Conservation (phyloP, 495 filamentous ascomycete genomes). For the Cairneyella variabilis region DNA sequence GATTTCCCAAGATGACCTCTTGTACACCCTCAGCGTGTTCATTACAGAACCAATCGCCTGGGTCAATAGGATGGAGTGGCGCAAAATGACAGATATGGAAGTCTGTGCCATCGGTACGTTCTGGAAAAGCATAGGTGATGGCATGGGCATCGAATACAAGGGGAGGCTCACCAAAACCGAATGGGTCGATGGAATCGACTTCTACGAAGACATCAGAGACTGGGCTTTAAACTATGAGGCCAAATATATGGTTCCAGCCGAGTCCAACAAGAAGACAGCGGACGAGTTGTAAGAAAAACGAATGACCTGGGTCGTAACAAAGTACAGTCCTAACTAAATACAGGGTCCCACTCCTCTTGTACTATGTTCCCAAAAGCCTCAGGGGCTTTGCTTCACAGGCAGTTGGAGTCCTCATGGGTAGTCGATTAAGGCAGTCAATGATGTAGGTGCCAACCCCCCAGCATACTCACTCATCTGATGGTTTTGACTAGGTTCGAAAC, state of each 20-base stretch:
- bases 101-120: conserved; percentile 61
- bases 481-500: conserved; percentile 10
- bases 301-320: not conserved
- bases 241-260: conserved; percentile 52
- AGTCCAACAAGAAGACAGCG: conserved; percentile 48
- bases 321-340: not conserved
- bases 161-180: conserved; percentile 27
- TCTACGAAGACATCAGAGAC: conserved; percentile 55
- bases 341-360: conserved; percentile 50
- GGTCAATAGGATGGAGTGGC: conserved; percentile 60
- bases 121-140: conserved; percentile 61
- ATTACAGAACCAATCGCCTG: conserved; percentile 56
- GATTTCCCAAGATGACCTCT: conserved; percentile 61
- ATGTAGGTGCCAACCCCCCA: conserved; percentile 28
- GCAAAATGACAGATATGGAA: conserved; percentile 56
- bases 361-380: conserved; percentile 46
- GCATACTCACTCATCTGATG: too few species aligned
- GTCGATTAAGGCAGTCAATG: conserved; percentile 60
- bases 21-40: conserved; percentile 65
- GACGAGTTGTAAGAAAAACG: conserved; percentile 46
- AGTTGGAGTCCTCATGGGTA: conserved; percentile 59
- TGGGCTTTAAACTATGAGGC: conserved; percentile 60
- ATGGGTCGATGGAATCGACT: conserved; percentile 61
- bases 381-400: conserved; percentile 46
- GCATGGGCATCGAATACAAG: conserved; percentile 52